Conservation (phyloP, 371 early-diverging fungal genomes). For the Synchytrium microbalum region DNA sequence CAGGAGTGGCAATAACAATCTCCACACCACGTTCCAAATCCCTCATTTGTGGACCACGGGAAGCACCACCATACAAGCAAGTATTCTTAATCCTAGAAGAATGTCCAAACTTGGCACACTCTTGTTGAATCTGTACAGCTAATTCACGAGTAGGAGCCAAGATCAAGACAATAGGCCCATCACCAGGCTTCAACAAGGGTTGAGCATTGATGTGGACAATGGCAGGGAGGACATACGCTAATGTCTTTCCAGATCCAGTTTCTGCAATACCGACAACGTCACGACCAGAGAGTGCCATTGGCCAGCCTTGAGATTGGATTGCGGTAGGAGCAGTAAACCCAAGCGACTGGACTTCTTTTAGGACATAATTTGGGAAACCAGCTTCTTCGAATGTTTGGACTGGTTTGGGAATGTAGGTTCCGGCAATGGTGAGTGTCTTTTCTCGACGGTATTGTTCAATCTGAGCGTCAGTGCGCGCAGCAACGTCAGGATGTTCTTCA, state of each 20-base stretch:
- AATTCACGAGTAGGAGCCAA: constrained; percentile 93
- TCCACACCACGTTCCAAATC: constrained; percentile 88
- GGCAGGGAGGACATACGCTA: constrained; percentile 94
- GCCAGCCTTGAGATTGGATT: constrained; percentile 99
- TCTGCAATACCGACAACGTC: constrained; percentile 97
- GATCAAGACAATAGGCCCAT: constrained; percentile 94
- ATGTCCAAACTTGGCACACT: constrained; percentile 85
- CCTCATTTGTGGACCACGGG: constrained; percentile 90
- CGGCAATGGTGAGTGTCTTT: constrained; percentile 48
- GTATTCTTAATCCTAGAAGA: constrained; percentile 85
- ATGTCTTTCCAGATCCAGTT: constrained; percentile 98
- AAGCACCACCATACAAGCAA: constrained; percentile 96
- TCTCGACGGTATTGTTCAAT: constrained; percentile 40
- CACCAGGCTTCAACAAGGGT: constrained; percentile 83
- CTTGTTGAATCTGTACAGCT: constrained; percentile 90
- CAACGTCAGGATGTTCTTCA: constrained; percentile 47
- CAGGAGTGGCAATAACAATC: constrained; percentile 98
- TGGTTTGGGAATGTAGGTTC: constrained; percentile 52
- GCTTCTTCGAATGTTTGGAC: constrained; percentile 47
- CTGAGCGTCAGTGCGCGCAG: constrained; percentile 34
- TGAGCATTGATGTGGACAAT: constrained; percentile 99
- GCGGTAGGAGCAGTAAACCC: constrained; percentile 91
- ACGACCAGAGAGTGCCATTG: constrained; percentile 96
- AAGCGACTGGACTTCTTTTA: constrained; percentile 72
- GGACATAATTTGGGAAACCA: constrained; percentile 55